Evolutionary conservation across 345 rosid genomes (phyloP), one percentile per base, ranked within the genome.

Genomic region (Schrenkiella parvula): DNA sequence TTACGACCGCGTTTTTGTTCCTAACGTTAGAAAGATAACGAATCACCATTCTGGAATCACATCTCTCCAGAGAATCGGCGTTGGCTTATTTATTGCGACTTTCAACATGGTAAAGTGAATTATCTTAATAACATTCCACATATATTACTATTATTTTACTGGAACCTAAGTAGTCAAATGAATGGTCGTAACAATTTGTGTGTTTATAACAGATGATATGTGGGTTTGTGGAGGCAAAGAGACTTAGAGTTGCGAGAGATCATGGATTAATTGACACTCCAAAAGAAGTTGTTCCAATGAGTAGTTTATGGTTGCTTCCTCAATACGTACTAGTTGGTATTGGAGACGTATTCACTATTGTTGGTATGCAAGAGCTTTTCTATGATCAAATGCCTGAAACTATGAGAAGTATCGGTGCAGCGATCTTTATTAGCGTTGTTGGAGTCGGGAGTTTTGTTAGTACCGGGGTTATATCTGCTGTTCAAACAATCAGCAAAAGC

Each of bases 361-460:
- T 93, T n/a, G 97, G 98, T 18, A 67, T 93, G 67, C 95, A 89
- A 76, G 92, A 91, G 79, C 34, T 93, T 80, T 93, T 91, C 82
- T 93, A 93, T 64, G 92, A 85, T 71, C 92, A 93, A 70, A 80
- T 93, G 89, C 98, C 98, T 0, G 92, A 82, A 42, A 51, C 56
- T 3, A 84, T 89, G 96, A 82, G 98, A 78, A 93, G 97, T 68
- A 39, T 90, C 9, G 98, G 97, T 6, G 98, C 98, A 1, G 97
- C 97, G 0, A 88, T 85, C 0, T 81, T 83, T 46, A 72, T 91
- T 1, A 82, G 91, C 37, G 75, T 88, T 2, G 69, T 82, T 15
- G 98, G 97, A 59, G 73, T 84, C 17, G 97, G 98, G 34, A 93
- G 95, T 82, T 87, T 93, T 42, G 9, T 85, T 19, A 93, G 87